Base-by-base conservation (phyloP, 2,329 filamentous ascomycete genomes). In the Fusarium tricinctum region DNA sequence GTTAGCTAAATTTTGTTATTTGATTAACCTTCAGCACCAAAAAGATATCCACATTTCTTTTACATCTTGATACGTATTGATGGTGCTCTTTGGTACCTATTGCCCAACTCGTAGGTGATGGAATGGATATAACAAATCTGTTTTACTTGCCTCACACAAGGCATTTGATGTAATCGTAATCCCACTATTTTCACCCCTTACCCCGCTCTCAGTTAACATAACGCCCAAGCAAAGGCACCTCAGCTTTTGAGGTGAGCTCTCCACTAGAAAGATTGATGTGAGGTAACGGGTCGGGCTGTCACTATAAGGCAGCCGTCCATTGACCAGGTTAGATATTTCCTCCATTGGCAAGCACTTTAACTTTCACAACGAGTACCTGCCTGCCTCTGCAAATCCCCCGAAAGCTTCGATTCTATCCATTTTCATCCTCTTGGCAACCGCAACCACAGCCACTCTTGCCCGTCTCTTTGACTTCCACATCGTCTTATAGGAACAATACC, bases 151-250 rank as follows among this genome's bases (percentile, higher is more conserved):
- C 30, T 33, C 30, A 15, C 30, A 38, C 17, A 38, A 8, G n/a
- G n/a, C 17, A 38, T 45, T 62, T 59, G 63, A 61, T 73, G 58
- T 67, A 63, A 71, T 74, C 9, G 58, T 67, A 63, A 72, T 74
- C 9, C 40, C 62, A 49, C 70, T 74, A 74, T 45, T 47, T 33
- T 44, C 72, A 74, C 72, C 50, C 71, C 72, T 44, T 74, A 67
- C 72, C 72, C 72, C 71, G 68, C 72, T 66, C 64, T 70, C 15
- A 32, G 42, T 55, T 56, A 59, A 54, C 28, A 64, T 56, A 64
- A 74, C 72, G 42, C 68, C 71, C 50, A 53, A 45, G 22, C 39
- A 9, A 38, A 38, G 33, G 17, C 17, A 38, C 17, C 35, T 38
- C 17, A 38, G 35, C 35, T 38, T 38, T 38, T n/a, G 17, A 56